Percentiles rank a stretch among this genome's conserved stretches.
These are phyloP conservation scores for Astrocystis sublimbata DNA, from an alignment of 495 filamentous ascomycete species.

Conservation along the genomic window DNA sequence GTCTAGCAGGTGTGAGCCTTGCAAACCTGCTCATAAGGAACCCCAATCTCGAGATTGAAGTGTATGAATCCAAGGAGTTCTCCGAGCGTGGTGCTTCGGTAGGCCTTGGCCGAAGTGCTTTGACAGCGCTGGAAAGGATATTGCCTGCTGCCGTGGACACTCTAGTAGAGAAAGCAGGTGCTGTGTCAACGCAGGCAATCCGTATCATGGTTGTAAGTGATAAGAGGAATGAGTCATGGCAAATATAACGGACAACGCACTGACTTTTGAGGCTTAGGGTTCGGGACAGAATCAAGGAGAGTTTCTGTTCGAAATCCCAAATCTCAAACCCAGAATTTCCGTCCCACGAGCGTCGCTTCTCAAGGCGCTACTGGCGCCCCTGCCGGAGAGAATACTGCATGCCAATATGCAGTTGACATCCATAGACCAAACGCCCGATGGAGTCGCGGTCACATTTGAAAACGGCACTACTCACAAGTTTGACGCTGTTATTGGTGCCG, in stretches of 20 bases:
- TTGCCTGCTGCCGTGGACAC: not conserved
- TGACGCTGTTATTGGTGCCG: not conserved
- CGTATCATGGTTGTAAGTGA: constrained; percentile 1
- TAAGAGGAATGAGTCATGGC: not conserved
- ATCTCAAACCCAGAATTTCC: not conserved
- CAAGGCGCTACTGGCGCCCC: not conserved
- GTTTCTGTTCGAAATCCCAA: not conserved
- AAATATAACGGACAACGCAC: not conserved
- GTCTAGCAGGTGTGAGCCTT: constrained; percentile 25
- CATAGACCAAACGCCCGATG: not conserved
- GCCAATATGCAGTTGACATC: not conserved
- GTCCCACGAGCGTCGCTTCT: not conserved
- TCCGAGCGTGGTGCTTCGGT: constrained; percentile 27
- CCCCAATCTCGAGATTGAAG: constrained; percentile 22
- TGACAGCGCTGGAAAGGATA: constrained; percentile 6
- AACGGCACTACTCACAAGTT: not conserved
- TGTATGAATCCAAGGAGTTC: constrained; percentile 28
- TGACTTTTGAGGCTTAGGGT: not conserved
- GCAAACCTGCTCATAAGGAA: constrained; percentile 21
- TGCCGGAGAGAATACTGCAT: not conserved
- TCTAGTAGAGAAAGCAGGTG: not conserved
- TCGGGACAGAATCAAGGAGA: not conserved
- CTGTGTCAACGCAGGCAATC: not conserved
- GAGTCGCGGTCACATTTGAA: not conserved
- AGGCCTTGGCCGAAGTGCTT: constrained; percentile 17